Evolutionary conservation across 169 alveolate genomes (phyloP), one percentile per base, ranked within the genome.

Genomic region (Perkinsus olseni): DNA sequence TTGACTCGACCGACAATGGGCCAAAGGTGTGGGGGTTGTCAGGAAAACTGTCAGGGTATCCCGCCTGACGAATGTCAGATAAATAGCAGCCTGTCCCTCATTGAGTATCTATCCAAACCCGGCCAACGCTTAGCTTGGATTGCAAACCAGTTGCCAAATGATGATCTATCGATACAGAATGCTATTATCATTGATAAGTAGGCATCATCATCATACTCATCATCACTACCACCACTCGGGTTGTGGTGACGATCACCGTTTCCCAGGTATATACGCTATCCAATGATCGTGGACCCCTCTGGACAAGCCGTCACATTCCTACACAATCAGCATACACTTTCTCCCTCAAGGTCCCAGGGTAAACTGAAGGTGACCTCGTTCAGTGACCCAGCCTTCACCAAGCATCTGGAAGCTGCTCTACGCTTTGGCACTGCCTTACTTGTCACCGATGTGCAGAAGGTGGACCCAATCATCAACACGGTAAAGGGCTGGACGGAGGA

Each of bases 251-350:
- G 13, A 37, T 91, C 28, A 38, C 74, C 37, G 74, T 92, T 40
- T 13, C 95, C 95, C 74, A 94, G 98, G 92, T 98, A 97, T 94
- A 96, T 98, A 92, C 97, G 99, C 92, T 98, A 98, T 94, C 99
- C 99, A 0, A 96, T 99, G 38, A 97, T 99, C 17, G 98, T 98
- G 74, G 99, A 99, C 96, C 99, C 99, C 24, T 97, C 99, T 13
- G 99, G 99, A 74, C 98, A 98, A 94, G 99, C 99, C 0, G 95
- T 96, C 13, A 95, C 96, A 50, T 97, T 97, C 93, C 95, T 98
- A 24, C 95, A 94, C 38, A 94, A 74, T 28, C 93, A 92, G 82
- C 82, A 62, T 62, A 24, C 82, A 62, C 28, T 28, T 3, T 13
- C 82, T 21, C 17, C 82, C 28, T 62, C 82, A 24, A 62, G 82